These are phyloP conservation scores for Dictyostelium brefeldianum DNA, from an alignment of 78 protist species.

Conservation along the genomic window DNA sequence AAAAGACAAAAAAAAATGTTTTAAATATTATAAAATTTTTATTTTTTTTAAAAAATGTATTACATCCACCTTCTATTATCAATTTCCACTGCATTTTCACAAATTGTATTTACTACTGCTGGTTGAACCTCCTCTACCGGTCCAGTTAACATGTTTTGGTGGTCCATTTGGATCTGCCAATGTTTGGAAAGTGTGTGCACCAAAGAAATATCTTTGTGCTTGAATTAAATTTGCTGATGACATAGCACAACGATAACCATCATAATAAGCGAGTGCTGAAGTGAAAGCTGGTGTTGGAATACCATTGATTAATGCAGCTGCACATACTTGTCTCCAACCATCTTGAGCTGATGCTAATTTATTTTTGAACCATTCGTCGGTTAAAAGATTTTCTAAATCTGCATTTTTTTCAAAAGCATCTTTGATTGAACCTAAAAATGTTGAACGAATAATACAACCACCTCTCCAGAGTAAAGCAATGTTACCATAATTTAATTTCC, in stretches of 20 bases:
- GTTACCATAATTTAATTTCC: slow-evolving; percentile 92
- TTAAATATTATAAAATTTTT: too few species aligned
- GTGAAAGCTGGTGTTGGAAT: slow-evolving; percentile 95
- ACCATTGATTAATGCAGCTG: slow-evolving; percentile 80
- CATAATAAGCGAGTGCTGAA: slow-evolving; percentile 94
- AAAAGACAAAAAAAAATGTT: too few species aligned
- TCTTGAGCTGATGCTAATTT: slow-evolving; percentile 36
- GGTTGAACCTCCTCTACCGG: slow-evolving; percentile 80
- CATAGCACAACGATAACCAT: slow-evolving; percentile 89
- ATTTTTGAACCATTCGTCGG: slow-evolving; percentile 88
- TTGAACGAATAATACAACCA: slow-evolving; percentile 98
- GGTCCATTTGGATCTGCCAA: slow-evolving; percentile 85
- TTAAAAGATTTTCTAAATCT: slow-evolving; percentile 85
- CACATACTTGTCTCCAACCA: slow-evolving; percentile 84
- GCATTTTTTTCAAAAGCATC: slow-evolving; percentile 92
- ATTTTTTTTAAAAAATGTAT: too few species aligned
- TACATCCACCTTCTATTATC: too few species aligned
- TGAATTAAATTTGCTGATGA: slow-evolving; percentile 95
- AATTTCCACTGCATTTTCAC: too few species aligned
- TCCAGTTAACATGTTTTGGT: slow-evolving; percentile 89
- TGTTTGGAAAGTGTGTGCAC: slow-evolving; percentile 97
- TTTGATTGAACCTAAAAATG: slow-evolving; percentile 91
- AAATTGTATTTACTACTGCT: too few species aligned
- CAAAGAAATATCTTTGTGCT: slow-evolving; percentile 97
- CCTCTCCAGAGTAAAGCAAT: slow-evolving; percentile 96